Evolutionary conservation across 202 grass and related monocot species (phyloP).

Genomic region (Carex arenaria): DNA sequence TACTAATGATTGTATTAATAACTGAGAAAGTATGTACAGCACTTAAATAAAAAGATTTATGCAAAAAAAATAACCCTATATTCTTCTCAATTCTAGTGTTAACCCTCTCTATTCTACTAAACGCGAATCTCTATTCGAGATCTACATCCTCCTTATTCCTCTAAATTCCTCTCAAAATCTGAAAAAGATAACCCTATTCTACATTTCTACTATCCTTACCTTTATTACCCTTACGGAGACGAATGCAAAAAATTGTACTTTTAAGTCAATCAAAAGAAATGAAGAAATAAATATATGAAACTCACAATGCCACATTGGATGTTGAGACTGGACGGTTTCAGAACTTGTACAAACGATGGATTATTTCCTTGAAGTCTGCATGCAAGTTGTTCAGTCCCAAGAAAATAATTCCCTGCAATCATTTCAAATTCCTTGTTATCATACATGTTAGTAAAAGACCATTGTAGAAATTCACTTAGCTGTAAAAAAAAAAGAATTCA

Average conservation of each 20-base stretch:
- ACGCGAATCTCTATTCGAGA: too few relatives aligned
- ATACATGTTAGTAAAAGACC: not conserved
- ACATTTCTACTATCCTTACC: too few relatives aligned
- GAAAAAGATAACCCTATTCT: too few relatives aligned
- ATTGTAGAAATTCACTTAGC: not conserved
- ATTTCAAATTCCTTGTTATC: conserved; percentile 5
- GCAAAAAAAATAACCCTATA: too few relatives aligned
- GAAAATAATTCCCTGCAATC: conserved; percentile 2
- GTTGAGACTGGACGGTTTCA: conserved; percentile 17
- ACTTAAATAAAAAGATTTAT: too few relatives aligned
- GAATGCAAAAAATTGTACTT: not conserved
- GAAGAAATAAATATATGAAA: not conserved
- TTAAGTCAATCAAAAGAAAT: not conserved
- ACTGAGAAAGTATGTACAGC: too few relatives aligned
- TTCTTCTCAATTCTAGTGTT: too few relatives aligned
- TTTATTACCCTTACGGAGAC: not conserved
- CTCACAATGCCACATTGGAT: conserved; percentile 20
- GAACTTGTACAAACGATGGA: conserved; percentile 5
- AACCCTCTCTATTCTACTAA: too few relatives aligned
- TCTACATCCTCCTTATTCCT: too few relatives aligned
- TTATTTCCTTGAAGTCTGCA: not conserved
- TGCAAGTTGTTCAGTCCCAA: not conserved
- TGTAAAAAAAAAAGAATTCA: not conserved
- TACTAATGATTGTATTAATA: too few relatives aligned
- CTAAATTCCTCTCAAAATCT: too few relatives aligned